Conservation (phyloP, 2,329 filamentous ascomycete species). For the Tolypocladium tundrense region DNA sequence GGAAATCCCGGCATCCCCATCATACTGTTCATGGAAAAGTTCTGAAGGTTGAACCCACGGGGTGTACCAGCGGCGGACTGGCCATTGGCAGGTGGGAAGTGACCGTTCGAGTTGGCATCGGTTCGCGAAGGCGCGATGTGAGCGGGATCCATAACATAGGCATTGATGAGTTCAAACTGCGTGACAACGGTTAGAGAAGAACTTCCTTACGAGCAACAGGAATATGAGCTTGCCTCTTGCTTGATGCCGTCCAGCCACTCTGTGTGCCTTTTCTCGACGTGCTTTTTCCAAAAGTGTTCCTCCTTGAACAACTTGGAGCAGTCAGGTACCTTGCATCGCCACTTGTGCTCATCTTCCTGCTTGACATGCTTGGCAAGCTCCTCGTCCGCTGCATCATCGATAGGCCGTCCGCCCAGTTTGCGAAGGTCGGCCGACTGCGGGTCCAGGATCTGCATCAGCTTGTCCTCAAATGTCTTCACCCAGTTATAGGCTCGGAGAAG, state of each 20-base stretch:
- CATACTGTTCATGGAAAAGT: constrained; percentile 51
- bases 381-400: constrained; percentile 78
- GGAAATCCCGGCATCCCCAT: constrained; percentile 52
- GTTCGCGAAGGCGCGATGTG: constrained; percentile 90
- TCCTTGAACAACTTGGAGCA: constrained; percentile 97
- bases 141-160: constrained; percentile 86
- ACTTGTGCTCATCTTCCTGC: constrained; percentile 96
- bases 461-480: constrained; percentile 98
- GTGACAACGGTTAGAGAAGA: background rate
- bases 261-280: constrained; percentile 87
- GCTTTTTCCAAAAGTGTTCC: constrained; percentile 94
- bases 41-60: constrained; percentile 79
- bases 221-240: constrained; percentile 55
- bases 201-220: too few species aligned
- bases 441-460: constrained; percentile 84
- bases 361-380: constrained; percentile 84
- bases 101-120: constrained; percentile 89
- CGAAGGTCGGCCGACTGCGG: constrained; percentile 78
- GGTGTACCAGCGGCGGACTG: constrained; percentile 76
- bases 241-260: constrained; percentile 78
- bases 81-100: constrained; percentile 74
- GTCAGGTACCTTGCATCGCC: constrained; percentile 89
- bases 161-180: constrained; percentile 81
- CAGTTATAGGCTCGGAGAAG: constrained; percentile 93
- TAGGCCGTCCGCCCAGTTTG: constrained; percentile 80